Conservation (phyloP, 352 stramenopile genomes). For the Phytopythium helicoides region DNA sequence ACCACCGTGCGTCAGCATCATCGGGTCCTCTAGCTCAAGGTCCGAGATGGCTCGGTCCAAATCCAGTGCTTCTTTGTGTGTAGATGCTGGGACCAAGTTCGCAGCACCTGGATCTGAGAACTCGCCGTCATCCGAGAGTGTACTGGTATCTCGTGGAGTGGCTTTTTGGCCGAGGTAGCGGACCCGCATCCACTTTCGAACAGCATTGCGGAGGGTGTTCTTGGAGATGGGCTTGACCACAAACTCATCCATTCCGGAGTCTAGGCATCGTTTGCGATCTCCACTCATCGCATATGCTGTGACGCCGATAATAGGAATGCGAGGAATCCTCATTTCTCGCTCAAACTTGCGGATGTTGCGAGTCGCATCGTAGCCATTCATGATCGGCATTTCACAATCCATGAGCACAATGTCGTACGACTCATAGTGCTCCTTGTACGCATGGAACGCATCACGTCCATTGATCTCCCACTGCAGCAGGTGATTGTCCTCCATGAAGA, state of each 20-base stretch:
- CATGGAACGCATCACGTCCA: constrained; percentile 58
- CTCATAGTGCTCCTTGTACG: constrained; percentile 76
- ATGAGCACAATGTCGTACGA: constrained; percentile 80
- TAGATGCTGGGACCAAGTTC: constrained; percentile 69
- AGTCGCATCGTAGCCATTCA: constrained; percentile 80
- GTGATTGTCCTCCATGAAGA: constrained; percentile 79
- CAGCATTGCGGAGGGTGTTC: constrained; percentile 50
- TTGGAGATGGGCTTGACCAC: constrained; percentile 87
- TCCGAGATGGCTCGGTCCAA: constrained; percentile 79
- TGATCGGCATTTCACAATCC: constrained; percentile 88
- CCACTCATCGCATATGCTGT: constrained; percentile 86
- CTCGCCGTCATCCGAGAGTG: constrained; percentile 34
- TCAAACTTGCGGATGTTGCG: constrained; percentile 73
- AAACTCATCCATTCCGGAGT: constrained; percentile 85
- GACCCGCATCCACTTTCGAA: constrained; percentile 81
- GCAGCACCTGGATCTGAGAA: constrained; percentile 20
- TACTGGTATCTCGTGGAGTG: constrained; percentile 23
- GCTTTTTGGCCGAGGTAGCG: constrained; percentile 59
- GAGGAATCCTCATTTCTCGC: constrained; percentile 52
- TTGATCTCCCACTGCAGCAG: constrained; percentile 83
- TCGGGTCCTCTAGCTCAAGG: constrained; percentile 81
- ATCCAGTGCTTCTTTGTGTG: constrained; percentile 75
- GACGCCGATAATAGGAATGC: constrained; percentile 81
- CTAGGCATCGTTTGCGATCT: constrained; percentile 79
- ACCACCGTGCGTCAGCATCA: constrained; percentile 68